These are phyloP conservation scores for Marasmius fiardii DNA, from an alignment of 1,284 basidiomycete genomes.

Conservation along the genomic window DNA sequence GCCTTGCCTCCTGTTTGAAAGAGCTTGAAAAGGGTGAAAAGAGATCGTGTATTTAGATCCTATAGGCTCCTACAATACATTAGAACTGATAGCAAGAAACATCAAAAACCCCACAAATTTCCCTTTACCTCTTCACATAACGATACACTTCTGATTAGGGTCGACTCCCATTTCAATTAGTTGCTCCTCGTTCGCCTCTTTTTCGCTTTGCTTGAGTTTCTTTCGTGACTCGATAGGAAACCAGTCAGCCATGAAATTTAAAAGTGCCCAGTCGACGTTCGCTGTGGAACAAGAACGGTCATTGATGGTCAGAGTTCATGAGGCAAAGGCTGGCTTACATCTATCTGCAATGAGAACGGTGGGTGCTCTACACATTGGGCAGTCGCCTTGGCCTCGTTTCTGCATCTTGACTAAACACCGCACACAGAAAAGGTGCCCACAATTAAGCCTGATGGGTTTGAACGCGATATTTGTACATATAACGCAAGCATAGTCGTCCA, in stretches of 20 bases:
- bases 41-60: too few relatives aligned
- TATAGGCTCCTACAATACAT: too few relatives aligned
- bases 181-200: constrained; percentile 74
- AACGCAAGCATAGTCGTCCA: constrained; percentile 77
- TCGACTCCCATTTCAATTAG: constrained; percentile 60
- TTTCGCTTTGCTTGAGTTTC: constrained; percentile 78
- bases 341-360: constrained; percentile 76
- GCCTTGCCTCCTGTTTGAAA: too few relatives aligned
- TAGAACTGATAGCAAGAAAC: too few relatives aligned
- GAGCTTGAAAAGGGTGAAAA: too few relatives aligned
- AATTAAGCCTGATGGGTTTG: constrained; percentile 83
- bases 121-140: constrained; percentile 24
- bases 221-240: constrained; percentile 83
- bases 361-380: constrained; percentile 83
- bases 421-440: constrained; percentile 92
- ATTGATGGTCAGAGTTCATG: neutral
- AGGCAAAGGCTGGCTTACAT: constrained; percentile 45
- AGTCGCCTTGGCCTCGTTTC: constrained; percentile 74
- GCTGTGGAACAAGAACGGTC: constrained; percentile 33
- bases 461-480: constrained; percentile 86
- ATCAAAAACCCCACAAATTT: neutral
- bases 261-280: constrained; percentile 78
- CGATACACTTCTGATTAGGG: constrained; percentile 25
- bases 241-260: constrained; percentile 91
- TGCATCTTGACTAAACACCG: constrained; percentile 94